phyloP scores from a whole-genome alignment of 106 monocot species.

The Vanilla planifolia region DNA sequence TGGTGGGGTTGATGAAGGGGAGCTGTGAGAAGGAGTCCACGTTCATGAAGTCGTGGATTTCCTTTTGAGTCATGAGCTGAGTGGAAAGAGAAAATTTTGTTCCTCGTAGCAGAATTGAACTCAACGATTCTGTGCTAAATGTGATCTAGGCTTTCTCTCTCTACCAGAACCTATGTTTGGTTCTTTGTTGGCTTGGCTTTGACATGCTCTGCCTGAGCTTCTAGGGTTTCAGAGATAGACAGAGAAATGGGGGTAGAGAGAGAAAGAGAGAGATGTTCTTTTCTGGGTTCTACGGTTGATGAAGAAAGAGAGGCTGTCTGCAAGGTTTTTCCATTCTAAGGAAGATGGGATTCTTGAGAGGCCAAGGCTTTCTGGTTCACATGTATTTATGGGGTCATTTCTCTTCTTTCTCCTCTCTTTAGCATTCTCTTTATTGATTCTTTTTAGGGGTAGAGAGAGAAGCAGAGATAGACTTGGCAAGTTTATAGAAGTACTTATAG shows the following conservation, averaged over 20 bases:
- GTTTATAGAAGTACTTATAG: conserved; percentile 3
- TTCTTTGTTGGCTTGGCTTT: not conserved
- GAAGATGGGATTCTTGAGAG: not conserved
- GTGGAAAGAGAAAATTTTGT: too few relatives aligned
- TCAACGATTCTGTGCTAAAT: too few relatives aligned
- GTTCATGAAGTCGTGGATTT: conserved; percentile 56
- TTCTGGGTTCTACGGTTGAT: not conserved
- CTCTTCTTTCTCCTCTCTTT: not conserved
- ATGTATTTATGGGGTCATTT: conserved; percentile 3
- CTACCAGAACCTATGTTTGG: too few relatives aligned
- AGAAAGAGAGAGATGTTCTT: not conserved
- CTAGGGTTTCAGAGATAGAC: not conserved
- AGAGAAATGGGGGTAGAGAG: not conserved
- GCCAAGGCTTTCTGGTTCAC: not conserved
- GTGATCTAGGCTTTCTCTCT: too few relatives aligned
- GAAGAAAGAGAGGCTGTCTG: not conserved
- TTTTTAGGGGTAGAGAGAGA: not conserved
- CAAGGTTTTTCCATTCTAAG: too few relatives aligned
- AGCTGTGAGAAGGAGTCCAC: conserved; percentile 92
- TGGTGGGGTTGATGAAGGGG: conserved; percentile 58
- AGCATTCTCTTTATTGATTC: not conserved
- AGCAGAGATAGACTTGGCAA: not conserved
- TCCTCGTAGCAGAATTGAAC: too few relatives aligned
- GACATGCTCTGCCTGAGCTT: too few relatives aligned
- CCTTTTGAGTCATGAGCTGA: conserved; percentile 13